phyloP scores from a whole-genome alignment of 78 protist species.

The Dictyostelium firmibasis region DNA sequence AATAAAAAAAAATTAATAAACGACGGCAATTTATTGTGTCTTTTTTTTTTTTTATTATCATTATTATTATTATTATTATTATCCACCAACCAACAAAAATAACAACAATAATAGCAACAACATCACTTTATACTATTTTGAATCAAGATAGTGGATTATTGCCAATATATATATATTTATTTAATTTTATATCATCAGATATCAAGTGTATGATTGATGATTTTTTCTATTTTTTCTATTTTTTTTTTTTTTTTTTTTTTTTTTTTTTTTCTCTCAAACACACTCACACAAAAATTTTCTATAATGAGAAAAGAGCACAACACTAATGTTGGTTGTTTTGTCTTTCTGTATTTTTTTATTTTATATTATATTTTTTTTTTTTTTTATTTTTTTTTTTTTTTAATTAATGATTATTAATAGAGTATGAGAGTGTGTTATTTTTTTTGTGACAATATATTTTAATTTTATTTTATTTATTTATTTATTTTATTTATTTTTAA shows the following conservation, averaged over 20 bases:
- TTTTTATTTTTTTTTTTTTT: no score
- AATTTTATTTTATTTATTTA: background rate
- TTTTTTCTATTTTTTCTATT: no score
- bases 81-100: background rate
- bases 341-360: background rate
- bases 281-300: background rate
- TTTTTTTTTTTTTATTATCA: no score
- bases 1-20: no score
- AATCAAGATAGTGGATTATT: background rate
- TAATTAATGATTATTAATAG: background rate
- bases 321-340: background rate
- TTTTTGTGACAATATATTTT: background rate
- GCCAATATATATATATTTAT: no score
- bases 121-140: background rate
- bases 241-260: no score
- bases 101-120: no score
- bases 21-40: background rate
- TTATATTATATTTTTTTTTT: no score
- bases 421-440: background rate
- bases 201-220: background rate
- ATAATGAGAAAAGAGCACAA: background rate
- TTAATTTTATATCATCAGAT: background rate
- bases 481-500: background rate
- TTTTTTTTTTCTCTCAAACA: background rate
- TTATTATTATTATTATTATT: no score